These are phyloP conservation scores for Heliocybe sulcata DNA, from an alignment of 1,284 basidiomycete genomes.

Conservation along the genomic window DNA sequence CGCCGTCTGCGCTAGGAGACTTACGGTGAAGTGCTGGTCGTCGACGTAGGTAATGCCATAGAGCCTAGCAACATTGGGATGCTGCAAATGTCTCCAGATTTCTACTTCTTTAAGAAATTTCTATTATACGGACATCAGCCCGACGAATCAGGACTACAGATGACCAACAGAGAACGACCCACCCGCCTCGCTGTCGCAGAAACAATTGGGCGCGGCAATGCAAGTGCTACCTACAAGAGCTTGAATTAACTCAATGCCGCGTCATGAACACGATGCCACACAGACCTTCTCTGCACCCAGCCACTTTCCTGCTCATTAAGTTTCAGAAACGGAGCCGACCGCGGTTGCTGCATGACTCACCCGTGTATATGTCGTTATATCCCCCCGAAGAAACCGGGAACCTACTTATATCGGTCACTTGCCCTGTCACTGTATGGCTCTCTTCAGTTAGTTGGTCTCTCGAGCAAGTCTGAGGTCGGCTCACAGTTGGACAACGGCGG, in stretches of 20 bases:
- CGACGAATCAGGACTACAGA: neutral
- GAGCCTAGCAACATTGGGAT: constrained; percentile 31
- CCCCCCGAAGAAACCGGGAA: constrained; percentile 25
- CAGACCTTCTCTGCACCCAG: constrained; percentile 23
- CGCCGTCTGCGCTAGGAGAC: constrained; percentile 6
- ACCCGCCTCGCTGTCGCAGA: neutral
- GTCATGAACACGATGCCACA: neutral
- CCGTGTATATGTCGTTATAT: constrained; percentile 32
- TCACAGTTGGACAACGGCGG: constrained; percentile 33
- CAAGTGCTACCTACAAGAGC: constrained; percentile 14
- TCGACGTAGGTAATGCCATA: constrained; percentile 31
- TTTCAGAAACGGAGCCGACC: neutral
- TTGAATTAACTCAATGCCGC: neutral
- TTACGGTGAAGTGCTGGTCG: constrained; percentile 26
- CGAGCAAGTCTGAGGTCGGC: constrained; percentile 8
- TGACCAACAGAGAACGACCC: neutral
- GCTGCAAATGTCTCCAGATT: constrained; percentile 34
- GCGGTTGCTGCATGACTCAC: constrained; percentile 12
- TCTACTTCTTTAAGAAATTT: constrained; percentile 31
- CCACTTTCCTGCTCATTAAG: constrained; percentile 25
- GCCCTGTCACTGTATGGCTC: constrained; percentile 30
- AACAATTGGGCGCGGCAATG: constrained; percentile 17
- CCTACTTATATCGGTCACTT: constrained; percentile 23
- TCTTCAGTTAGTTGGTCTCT: neutral
- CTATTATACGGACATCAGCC: constrained; percentile 14